Percentiles rank a stretch among this genome's conserved stretches.
Evolutionary conservation across 169 alveolate species (phyloP).

Genomic region (Eimeria acervulina): DNA sequence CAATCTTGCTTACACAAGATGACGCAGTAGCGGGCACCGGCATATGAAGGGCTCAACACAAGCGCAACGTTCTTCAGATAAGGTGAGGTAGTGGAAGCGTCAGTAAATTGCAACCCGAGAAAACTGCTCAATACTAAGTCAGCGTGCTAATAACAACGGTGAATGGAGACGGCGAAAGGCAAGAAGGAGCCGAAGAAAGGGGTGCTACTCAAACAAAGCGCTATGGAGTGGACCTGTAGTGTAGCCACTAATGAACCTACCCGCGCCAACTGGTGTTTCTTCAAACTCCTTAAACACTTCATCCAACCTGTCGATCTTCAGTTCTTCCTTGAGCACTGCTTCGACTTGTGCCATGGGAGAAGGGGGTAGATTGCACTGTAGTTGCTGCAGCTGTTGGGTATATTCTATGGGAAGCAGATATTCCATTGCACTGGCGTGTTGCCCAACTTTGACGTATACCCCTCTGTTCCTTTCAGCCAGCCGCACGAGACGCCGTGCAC

Average conservation of each 20-base stretch:
- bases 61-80: too few relatives aligned
- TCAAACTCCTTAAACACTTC: conserved; percentile 87
- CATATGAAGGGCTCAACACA: not conserved
- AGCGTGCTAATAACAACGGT: too few relatives aligned
- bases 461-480: conserved; percentile 87
- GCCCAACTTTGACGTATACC: conserved; percentile 89
- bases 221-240: not conserved
- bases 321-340: conserved; percentile 86
- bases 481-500: conserved; percentile 81
- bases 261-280: conserved; percentile 87
- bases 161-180: too few relatives aligned
- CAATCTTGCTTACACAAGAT: not conserved
- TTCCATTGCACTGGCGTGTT: conserved; percentile 87
- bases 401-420: conserved; percentile 88
- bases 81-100: not conserved
- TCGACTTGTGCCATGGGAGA: conserved; percentile 85
- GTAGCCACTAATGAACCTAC: not conserved
- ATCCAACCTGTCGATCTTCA: conserved; percentile 79
- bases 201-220: not conserved
- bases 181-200: not conserved
- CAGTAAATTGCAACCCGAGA: too few relatives aligned
- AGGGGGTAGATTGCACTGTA: conserved; percentile 85
- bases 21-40: not conserved
- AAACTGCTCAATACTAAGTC: too few relatives aligned
- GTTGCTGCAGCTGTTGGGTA: conserved; percentile 86